Evolutionary conservation across 2,329 filamentous ascomycete genomes (phyloP).

Genomic region (Claviceps humidiphila): DNA sequence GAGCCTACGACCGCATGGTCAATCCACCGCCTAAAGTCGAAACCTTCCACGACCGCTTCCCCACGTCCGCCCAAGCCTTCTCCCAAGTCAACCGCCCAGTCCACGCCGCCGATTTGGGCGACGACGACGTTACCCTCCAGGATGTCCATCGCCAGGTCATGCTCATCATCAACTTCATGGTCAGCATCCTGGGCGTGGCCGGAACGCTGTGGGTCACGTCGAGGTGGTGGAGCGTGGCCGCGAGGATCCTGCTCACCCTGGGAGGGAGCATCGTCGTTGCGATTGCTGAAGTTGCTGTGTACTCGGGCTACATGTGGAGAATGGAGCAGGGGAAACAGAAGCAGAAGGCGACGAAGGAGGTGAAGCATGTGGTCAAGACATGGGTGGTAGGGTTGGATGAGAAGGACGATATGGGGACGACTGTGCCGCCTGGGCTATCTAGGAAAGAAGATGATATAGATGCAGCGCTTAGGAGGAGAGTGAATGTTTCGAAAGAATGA

Average conservation of each 20-base stretch:
- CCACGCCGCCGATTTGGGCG: slow-evolving; percentile 32
- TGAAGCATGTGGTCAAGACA: slow-evolving; percentile 55
- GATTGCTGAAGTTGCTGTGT: slow-evolving; percentile 65
- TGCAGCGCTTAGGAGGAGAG: slow-evolving; percentile 16
- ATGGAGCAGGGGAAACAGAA: slow-evolving; percentile 54
- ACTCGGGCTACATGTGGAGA: slow-evolving; percentile 60
- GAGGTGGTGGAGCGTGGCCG: slow-evolving; percentile 60
- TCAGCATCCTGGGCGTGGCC: slow-evolving; percentile 71
- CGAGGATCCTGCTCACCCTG: slow-evolving; percentile 57
- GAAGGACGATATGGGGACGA: slow-evolving; percentile 12
- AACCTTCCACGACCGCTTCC: slow-evolving; percentile 46
- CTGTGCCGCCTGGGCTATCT: slow-evolving; percentile 13
- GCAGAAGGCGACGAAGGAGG: slow-evolving; percentile 47
- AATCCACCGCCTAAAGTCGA: slow-evolving; percentile 44
- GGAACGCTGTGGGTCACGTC: slow-evolving; percentile 68
- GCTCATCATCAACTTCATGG: slow-evolving; percentile 77
- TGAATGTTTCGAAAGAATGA: slow-evolving; percentile 4
- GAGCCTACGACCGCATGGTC: slow-evolving; percentile 70
- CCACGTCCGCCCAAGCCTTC: slow-evolving; percentile 40
- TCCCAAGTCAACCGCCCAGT: slow-evolving; percentile 38
- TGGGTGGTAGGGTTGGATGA: slow-evolving; percentile 47
- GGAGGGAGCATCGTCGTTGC: slow-evolving; percentile 56
- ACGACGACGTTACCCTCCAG: slow-evolving; percentile 54
- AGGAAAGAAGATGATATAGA: slow-evolving; percentile 10
- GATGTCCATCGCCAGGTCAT: slow-evolving; percentile 72